A percentile compares a stretch with the other conserved stretches of the same genome.
These are phyloP conservation scores for Tephrocybe sp. DNA, from an alignment of 768 basidiomycete species.

Conservation along the genomic window DNA sequence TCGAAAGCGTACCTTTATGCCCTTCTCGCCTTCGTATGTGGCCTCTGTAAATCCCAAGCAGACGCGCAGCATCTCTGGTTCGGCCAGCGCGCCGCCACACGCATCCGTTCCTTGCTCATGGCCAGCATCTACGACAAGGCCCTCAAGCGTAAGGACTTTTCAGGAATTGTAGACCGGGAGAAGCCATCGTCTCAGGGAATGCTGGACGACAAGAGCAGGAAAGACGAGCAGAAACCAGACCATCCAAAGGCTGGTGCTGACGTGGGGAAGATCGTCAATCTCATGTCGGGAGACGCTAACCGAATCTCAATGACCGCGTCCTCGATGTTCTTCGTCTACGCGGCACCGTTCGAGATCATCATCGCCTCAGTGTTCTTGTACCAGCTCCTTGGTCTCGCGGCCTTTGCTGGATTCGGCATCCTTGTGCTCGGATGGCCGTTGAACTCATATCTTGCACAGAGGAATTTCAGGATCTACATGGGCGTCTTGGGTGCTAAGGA, in stretches of 20 bases:
- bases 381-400: constrained; percentile 66
- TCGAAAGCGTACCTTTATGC: constrained; percentile 77
- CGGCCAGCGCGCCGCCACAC: constrained; percentile 72
- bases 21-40: constrained; percentile 66
- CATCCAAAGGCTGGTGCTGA: constrained; percentile 79
- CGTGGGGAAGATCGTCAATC: constrained; percentile 85
- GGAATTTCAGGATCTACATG: constrained; percentile 61
- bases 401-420: constrained; percentile 76
- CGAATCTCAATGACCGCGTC: constrained; percentile 53
- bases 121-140: too few species aligned
- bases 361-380: constrained; percentile 77
- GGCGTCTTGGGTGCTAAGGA: constrained; percentile 65
- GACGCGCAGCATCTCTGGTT: constrained; percentile 86
- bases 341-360: constrained; percentile 76
- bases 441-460: constrained; percentile 63
- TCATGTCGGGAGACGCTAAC: constrained; percentile 83
- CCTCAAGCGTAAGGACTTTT: constrained; percentile 79
- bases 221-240: constrained; percentile 36
- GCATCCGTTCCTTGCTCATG: constrained; percentile 79
- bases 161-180: constrained; percentile 65
- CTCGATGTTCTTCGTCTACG: constrained; percentile 65
- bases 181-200: too few species aligned
- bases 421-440: constrained; percentile 68
- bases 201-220: constrained; percentile 10
- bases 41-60: constrained; percentile 59